Evolutionary conservation across 2,329 filamentous ascomycete species (phyloP).

Genomic region (Verruconis gallopava): DNA sequence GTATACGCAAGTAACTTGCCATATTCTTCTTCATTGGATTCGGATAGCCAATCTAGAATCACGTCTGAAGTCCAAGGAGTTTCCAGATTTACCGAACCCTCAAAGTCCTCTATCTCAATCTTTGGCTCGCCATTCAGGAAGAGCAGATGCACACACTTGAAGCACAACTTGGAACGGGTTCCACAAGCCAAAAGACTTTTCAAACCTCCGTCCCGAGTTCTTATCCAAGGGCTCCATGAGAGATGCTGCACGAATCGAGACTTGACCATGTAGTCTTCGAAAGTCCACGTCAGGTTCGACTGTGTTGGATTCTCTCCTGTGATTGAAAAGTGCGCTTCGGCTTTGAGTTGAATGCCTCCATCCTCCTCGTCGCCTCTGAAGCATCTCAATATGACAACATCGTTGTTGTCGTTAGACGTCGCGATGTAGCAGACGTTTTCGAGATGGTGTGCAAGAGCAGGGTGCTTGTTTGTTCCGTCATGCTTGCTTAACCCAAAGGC

Average conservation of each 20-base stretch:
- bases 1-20: background rate
- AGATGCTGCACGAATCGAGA: background rate
- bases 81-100: background rate
- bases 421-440: background rate
- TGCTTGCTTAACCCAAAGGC: slow-evolving; percentile 4
- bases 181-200: slow-evolving; percentile 1
- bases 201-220: background rate
- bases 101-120: background rate
- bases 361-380: background rate
- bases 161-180: background rate
- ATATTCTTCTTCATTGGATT: background rate
- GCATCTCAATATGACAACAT: slow-evolving; percentile 5
- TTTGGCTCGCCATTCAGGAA: background rate
- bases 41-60: slow-evolving; percentile 3
- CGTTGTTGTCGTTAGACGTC: slow-evolving; percentile 6
- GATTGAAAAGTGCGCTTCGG: slow-evolving; percentile 2
- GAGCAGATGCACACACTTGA: slow-evolving; percentile 1
- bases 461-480: background rate
- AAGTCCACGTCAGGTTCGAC: slow-evolving; percentile 7
- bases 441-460: background rate
- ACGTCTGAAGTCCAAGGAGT: slow-evolving; percentile 1
- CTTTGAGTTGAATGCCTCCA: background rate
- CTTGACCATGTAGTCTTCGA: slow-evolving; percentile 8
- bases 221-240: slow-evolving; percentile 8
- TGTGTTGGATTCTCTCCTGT: background rate